phyloP scores from a whole-genome alignment of 2,329 filamentous ascomycete species.

The Colletotrichum magnum region DNA sequence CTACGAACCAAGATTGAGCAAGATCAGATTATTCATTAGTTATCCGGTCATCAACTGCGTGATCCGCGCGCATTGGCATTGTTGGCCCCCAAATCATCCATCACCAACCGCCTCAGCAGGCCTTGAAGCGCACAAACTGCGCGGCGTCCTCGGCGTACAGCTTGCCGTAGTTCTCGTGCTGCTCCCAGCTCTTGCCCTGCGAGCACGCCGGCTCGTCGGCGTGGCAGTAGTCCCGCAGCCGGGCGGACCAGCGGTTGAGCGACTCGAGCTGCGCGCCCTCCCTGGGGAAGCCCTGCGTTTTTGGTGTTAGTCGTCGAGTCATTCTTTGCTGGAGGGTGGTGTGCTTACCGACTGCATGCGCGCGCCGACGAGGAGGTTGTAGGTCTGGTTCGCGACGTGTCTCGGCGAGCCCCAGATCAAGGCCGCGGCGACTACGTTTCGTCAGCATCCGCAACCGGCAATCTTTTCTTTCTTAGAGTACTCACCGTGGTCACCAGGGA shows the following conservation, averaged over 20 bases:
- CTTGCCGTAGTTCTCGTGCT: slow-evolving; percentile 50
- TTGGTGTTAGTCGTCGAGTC: neutral
- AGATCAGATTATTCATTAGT: neutral
- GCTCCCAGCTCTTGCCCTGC: slow-evolving; percentile 48
- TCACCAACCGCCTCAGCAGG: neutral
- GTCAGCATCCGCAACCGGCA: neutral
- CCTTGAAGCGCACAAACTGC: slow-evolving; percentile 8
- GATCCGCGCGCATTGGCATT: too few species aligned
- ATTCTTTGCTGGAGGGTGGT: neutral
- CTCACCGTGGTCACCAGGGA: slow-evolving; percentile 51
- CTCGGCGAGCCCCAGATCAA: slow-evolving; percentile 51
- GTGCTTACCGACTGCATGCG: slow-evolving; percentile 35
- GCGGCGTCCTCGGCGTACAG: slow-evolving; percentile 19
- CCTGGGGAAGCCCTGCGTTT: slow-evolving; percentile 24
- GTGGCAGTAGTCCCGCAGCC: slow-evolving; percentile 51
- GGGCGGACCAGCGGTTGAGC: slow-evolving; percentile 13
- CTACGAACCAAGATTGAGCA: too few species aligned
- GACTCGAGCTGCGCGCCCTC: slow-evolving; percentile 26
- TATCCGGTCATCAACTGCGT: neutral
- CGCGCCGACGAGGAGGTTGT: slow-evolving; percentile 47
- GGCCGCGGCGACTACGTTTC: slow-evolving; percentile 47
- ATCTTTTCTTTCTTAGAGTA: slow-evolving; percentile 17
- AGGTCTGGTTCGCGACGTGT: slow-evolving; percentile 51
- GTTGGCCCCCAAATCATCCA: too few species aligned
- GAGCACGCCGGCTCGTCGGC: slow-evolving; percentile 56